Conservation (phyloP, 805 yeast genomes). For the Hanseniaspora taiwanica region DNA sequence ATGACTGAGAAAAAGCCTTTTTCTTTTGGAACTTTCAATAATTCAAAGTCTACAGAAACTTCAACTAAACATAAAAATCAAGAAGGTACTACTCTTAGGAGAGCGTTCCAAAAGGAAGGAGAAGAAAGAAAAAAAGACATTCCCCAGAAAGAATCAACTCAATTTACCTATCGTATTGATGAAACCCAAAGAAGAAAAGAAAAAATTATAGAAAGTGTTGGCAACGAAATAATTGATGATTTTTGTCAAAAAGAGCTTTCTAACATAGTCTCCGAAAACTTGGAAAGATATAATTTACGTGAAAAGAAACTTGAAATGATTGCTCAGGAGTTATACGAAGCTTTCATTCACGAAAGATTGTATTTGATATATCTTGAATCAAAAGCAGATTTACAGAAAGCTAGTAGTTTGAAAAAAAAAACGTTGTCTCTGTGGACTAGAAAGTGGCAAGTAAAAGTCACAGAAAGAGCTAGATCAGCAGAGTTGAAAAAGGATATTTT, state of each 20-base stretch:
- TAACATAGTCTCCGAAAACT: slow-evolving; percentile 6
- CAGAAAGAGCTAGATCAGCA: slow-evolving; percentile 23
- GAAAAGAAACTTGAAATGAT: slow-evolving; percentile 24
- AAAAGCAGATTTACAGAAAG: slow-evolving; percentile 32
- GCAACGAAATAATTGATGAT: slow-evolving; percentile 5
- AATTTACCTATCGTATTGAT: neutral
- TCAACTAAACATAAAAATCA: too few relatives aligned
- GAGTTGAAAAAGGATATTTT: slow-evolving; percentile 31
- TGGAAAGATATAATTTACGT: slow-evolving; percentile 1
- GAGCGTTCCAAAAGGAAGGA: too few relatives aligned
- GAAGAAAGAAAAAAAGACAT: too few relatives aligned
- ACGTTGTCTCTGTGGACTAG: too few relatives aligned
- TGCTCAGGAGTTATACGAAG: slow-evolving; percentile 39
- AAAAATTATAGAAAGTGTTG: slow-evolving; percentile 15
- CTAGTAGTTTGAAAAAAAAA: slow-evolving; percentile 19
- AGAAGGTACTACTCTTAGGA: too few relatives aligned
- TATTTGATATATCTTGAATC: slow-evolving; percentile 30
- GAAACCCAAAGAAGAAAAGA: slow-evolving; percentile 7
- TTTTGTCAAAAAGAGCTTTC: slow-evolving; percentile 6
- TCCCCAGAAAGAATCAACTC: too few relatives aligned
- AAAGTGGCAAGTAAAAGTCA: slow-evolving; percentile 23
- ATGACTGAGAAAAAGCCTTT: too few relatives aligned
- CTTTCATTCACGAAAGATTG: slow-evolving; percentile 47
- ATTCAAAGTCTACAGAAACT: too few relatives aligned
- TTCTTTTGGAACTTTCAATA: too few relatives aligned